Base-by-base conservation (phyloP, 106 monocot genomes). In the Alisma plantagoaquatica region DNA sequence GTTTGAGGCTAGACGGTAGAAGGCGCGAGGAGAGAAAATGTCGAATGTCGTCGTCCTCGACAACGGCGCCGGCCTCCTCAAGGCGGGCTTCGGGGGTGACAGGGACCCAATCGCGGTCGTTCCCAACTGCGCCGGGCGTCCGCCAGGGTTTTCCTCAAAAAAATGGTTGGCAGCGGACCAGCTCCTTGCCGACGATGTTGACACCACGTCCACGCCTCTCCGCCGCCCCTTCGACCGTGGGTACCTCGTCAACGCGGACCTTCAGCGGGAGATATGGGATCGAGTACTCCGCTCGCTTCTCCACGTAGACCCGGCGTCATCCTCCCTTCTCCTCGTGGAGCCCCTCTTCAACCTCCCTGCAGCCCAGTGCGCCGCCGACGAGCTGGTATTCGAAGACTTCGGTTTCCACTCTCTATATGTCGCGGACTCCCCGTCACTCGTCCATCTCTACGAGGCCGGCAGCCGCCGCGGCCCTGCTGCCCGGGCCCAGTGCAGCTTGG, bases 1-100 rank as follows among this genome's bases (percentile, higher is more conserved):
- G n/a, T n/a, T n/a, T n/a, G n/a, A n/a, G n/a, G n/a, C n/a, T n/a
- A n/a, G n/a, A n/a, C n/a, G n/a, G n/a, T n/a, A n/a, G n/a, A n/a
- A n/a, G n/a, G n/a, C n/a, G n/a, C n/a, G n/a, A n/a, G n/a, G n/a
- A 38, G 35, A 6, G n/a, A 42, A 45, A n/a, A 49, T 31, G 57
- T 65, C 76, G 46, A 71, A 45, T 31, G 90, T 81, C 26, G 80
- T 87, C 46, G 87, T 96, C 27, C 54, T 96, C 18, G 94, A 96
- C 73, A 96, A 96, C 54, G 94, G 94, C 66, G 94, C 70, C 21
- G 88, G 94, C 14, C 88, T 96, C 16, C 46, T 71, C 23, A 96
- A 96, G 67, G 88, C 88, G 9, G 94, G 94, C 17, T 84, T 88
- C 78, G 94, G 63, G 29, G 94, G 88, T 21, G 94, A 96, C n/a